Base-by-base conservation (phyloP, 805 yeast genomes). In the Starmerella bombicola region DNA sequence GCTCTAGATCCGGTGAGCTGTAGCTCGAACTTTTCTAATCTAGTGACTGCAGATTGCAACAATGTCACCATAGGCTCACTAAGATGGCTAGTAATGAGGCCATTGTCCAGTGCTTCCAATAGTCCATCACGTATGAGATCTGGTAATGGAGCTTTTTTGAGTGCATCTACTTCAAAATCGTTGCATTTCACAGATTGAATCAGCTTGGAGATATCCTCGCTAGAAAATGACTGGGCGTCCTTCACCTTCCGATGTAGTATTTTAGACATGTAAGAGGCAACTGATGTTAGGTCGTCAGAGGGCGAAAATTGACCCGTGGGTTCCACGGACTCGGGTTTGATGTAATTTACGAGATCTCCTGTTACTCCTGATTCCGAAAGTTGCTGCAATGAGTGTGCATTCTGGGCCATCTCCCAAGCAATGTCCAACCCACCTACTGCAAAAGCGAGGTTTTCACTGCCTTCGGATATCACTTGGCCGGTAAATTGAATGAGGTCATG, bases 391-490 rank as follows among this genome's bases (percentile, higher is more conserved):
- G 22, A n/a, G 20, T 32, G 32, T 3, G 35, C 28, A 18, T 42
- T 36, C 4, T 25, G 9, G 7, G 42, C 34, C 15, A 52, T 35
- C 20, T 49, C 55, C 40, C 40, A 45, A 5, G 47, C 40, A 3
- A 49, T 30, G n/a, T 49, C 52, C 9, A 49, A 37, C 4, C 47
- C 55, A 1, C 52, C 51, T 1, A 45, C 41, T 0, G 35, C 34
- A 5, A 49, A 33, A 2, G 40, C 20, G 4, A 40, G 28, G 21
- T 35, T 30, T 4, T 47, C 51, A 2, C 20, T 16, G 19, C 38
- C 45, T 29, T 50, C 55, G 3, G 51, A 43, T 4, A 49, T 33
- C 3, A 49, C 43, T 18, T 37, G 40, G 12, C 41, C 40, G 1
- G 41, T 41, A 24, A 49, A 47, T 13, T 35, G 21, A 1, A 41